Conservation (phyloP, 202 grass and related monocot genomes). For the Panicum hallii region DNA sequence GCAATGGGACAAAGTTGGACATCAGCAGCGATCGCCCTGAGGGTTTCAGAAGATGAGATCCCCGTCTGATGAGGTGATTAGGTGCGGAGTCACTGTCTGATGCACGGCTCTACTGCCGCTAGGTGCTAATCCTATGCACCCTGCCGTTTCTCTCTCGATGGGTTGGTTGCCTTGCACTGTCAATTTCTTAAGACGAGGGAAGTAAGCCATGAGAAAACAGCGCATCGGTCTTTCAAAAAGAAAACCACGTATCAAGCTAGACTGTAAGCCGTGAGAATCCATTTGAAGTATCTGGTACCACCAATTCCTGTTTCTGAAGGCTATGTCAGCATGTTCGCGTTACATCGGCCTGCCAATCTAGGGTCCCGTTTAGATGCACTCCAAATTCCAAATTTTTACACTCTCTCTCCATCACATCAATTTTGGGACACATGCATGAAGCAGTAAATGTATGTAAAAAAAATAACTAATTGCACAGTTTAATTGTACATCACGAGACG, state of each 20-base stretch:
- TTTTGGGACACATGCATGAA: too few species aligned
- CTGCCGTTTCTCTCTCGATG: background rate
- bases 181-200: background rate
- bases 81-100: conserved; percentile 31
- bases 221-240: too few species aligned
- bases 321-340: background rate
- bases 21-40: too few species aligned
- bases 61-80: background rate
- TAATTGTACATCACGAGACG: too few species aligned
- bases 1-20: too few species aligned
- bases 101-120: background rate
- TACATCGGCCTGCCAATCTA: background rate
- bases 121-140: background rate
- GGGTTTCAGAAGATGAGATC: too few species aligned
- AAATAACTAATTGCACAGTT: too few species aligned
- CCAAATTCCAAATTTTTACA: too few species aligned
- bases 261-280: background rate
- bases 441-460: too few species aligned
- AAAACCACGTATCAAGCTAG: background rate
- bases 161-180: background rate
- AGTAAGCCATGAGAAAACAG: background rate
- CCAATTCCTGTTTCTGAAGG: background rate
- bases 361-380: too few species aligned
- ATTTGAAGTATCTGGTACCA: background rate
- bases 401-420: too few species aligned